Percentiles rank a stretch among this genome's conserved stretches.
Evolutionary conservation across 371 early-diverging fungal genomes (phyloP).

Genomic region (Syncephalastrum racemosum): DNA sequence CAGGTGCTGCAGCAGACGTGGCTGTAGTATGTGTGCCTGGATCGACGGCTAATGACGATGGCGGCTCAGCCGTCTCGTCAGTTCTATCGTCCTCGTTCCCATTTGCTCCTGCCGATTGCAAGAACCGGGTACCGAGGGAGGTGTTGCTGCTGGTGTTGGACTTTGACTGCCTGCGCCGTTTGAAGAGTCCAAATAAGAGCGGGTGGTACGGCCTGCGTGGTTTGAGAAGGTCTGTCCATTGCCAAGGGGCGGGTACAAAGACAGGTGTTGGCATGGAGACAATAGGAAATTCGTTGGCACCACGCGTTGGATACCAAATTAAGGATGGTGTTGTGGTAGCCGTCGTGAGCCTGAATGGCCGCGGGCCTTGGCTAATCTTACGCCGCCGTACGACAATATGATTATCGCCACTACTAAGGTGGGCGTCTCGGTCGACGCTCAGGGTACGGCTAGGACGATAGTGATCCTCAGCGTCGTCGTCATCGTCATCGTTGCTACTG

Average conservation of each 20-base stretch:
- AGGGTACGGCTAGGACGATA: too few relatives aligned
- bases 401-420: too few relatives aligned
- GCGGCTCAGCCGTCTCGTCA: conserved; percentile 7
- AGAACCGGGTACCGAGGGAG: neutral
- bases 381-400: too few relatives aligned
- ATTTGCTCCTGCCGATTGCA: neutral
- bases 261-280: conserved; percentile 18
- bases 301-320: conserved; percentile 14
- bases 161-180: conserved; percentile 3
- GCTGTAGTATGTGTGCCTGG: neutral
- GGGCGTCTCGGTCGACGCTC: too few relatives aligned
- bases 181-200: conserved; percentile 22
- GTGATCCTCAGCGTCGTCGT: neutral
- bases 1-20: too few relatives aligned
- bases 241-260: conserved; percentile 31
- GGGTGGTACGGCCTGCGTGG: conserved; percentile 23
- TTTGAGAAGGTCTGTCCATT: conserved; percentile 29
- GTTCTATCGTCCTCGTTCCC: conserved; percentile 1
- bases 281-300: conserved; percentile 12
- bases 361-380: too few relatives aligned
- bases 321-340: conserved; percentile 17
- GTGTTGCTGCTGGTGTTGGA: conserved; percentile 3
- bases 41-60: conserved; percentile 2
- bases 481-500: conserved; percentile 1
- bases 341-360: conserved; percentile 9